These are phyloP conservation scores for Medicago lupulina DNA, from an alignment of 306 rosid species.

Conservation along the genomic window DNA sequence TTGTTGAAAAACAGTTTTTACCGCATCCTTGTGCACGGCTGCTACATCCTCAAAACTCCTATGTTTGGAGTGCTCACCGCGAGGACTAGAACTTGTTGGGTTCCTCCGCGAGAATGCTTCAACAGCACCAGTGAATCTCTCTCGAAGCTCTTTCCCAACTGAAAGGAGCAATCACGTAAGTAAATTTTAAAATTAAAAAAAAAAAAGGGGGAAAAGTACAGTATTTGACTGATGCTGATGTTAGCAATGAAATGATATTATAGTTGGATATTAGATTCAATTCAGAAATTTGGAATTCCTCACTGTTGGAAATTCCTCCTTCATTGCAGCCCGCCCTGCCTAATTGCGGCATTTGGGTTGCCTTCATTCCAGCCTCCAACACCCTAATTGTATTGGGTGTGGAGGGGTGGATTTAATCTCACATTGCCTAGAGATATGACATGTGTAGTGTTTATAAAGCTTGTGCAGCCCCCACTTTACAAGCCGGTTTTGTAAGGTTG, in stretches of 20 bases:
- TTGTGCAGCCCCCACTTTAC: no score
- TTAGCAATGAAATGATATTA: constrained; percentile 15
- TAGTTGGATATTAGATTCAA: constrained; percentile 27
- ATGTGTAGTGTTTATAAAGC: no score
- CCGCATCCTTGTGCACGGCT: constrained; percentile 68
- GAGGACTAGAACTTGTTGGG: constrained; percentile 76
- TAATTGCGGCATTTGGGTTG: no score
- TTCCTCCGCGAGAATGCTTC: constrained; percentile 90
- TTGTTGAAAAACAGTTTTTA: constrained; percentile 44
- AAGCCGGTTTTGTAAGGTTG: no score
- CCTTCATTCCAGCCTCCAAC: no score
- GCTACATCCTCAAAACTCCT: constrained; percentile 71
- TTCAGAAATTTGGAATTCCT: constrained; percentile 27
- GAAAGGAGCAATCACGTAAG: constrained; percentile 49
- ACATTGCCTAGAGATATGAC: no score
- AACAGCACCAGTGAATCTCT: constrained; percentile 88
- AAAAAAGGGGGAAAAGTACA: background rate
- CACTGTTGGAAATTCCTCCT: no score
- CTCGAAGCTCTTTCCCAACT: constrained; percentile 95
- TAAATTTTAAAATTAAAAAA: constrained; percentile 20
- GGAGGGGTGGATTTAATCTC: no score
- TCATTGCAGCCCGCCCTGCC: no score
- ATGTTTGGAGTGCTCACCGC: constrained; percentile 65
- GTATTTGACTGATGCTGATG: constrained; percentile 29
- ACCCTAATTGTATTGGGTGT: no score